Percentiles rank a stretch among this genome's conserved stretches.
phyloP scores from a whole-genome alignment of 331 rosid species.

The Malus hybrid region DNA sequence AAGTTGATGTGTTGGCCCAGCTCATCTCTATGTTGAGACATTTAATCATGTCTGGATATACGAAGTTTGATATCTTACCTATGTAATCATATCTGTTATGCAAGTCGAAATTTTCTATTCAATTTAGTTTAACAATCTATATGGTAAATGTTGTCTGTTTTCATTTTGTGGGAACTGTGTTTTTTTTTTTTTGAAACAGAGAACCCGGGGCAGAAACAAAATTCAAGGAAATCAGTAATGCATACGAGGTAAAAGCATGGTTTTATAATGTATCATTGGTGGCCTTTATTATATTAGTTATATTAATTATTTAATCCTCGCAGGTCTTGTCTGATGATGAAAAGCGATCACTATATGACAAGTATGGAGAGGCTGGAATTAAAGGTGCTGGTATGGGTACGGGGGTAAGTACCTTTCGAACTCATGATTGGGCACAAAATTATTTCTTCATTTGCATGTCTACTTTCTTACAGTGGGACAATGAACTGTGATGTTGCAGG shows the following conservation, averaged over 20 bases:
- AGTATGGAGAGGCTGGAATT: conserved; percentile 94
- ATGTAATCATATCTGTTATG: background rate
- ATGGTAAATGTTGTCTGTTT: conserved; percentile 3
- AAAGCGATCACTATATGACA: conserved; percentile 79
- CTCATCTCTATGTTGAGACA: background rate
- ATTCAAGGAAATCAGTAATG: conserved; percentile 91
- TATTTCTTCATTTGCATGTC: background rate
- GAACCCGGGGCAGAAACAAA: conserved; percentile 79
- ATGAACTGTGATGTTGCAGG: conserved; percentile 42
- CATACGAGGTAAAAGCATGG: conserved; percentile 67
- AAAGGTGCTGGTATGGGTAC: conserved; percentile 83
- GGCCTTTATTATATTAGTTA: conserved; percentile 9
- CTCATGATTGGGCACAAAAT: conserved; percentile 5
- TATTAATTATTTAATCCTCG: conserved; percentile 13
- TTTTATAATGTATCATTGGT: conserved; percentile 6
- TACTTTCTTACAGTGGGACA: conserved; percentile 1
- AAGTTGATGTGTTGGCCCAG: background rate
- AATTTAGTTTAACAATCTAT: background rate
- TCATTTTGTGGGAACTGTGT: conserved; percentile 1
- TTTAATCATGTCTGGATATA: background rate
- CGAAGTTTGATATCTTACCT: background rate
- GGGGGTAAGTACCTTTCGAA: conserved; percentile 59
- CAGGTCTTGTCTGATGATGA: conserved; percentile 98
- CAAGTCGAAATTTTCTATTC: background rate
- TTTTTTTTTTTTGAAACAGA: conserved; percentile 36